These are phyloP conservation scores for Cyanidioschyzon merolae DNA, from an alignment of 23 red algal species.

Conservation along the genomic window DNA sequence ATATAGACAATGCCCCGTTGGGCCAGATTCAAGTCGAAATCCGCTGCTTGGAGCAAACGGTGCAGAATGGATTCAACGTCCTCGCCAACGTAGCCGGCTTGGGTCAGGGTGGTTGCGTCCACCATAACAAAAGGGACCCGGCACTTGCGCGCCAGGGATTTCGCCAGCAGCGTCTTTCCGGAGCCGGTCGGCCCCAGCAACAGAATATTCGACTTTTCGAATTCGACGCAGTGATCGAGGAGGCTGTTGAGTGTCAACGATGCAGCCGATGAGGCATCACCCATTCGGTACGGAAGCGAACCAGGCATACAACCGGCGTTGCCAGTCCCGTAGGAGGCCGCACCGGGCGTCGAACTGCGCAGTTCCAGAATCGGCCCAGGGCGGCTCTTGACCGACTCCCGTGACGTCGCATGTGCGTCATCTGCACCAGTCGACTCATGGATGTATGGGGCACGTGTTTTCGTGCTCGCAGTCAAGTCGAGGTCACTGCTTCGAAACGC, in stretches of 20 bases:
- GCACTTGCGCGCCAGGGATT: slow-evolving; percentile 57
- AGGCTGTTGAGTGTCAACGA: neutral
- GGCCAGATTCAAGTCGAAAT: slow-evolving; percentile 64
- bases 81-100: slow-evolving; percentile 89
- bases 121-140: slow-evolving; percentile 83
- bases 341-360: neutral
- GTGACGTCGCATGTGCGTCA: neutral
- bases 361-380: neutral
- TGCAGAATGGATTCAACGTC: slow-evolving; percentile 90
- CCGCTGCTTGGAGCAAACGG: slow-evolving; percentile 71
- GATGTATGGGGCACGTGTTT: neutral
- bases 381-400: neutral
- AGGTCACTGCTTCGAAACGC: neutral
- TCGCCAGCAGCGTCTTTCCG: slow-evolving; percentile 85
- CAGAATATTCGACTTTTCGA: slow-evolving; percentile 89
- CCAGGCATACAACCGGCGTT: neutral
- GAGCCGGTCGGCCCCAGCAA: slow-evolving; percentile 77
- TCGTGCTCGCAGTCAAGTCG: neutral
- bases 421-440: neutral
- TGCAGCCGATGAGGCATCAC: neutral
- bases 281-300: neutral
- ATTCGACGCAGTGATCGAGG: slow-evolving; percentile 35
- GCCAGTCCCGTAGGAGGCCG: neutral
- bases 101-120: slow-evolving; percentile 84
- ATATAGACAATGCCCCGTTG: slow-evolving; percentile 88